Evolutionary conservation across 2,329 filamentous ascomycete genomes (phyloP).

Genomic region (Eurotiales sp.): DNA sequence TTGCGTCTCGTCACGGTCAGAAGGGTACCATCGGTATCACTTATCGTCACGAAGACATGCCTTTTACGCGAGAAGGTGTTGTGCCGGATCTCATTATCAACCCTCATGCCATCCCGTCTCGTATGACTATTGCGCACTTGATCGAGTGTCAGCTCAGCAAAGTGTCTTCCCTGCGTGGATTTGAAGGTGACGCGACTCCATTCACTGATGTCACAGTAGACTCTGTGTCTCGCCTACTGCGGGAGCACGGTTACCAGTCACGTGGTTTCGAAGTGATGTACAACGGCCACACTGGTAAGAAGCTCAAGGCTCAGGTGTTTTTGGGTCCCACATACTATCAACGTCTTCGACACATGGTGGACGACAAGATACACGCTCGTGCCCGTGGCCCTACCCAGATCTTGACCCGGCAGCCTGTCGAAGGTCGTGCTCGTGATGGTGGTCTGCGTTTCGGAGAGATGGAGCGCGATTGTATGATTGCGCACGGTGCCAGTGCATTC

Average conservation of each 20-base stretch:
- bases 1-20: constrained; percentile 97
- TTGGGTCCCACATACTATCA: constrained; percentile 98
- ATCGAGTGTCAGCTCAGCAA: constrained; percentile 98
- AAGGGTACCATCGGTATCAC: constrained; percentile 99
- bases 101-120: constrained; percentile 97
- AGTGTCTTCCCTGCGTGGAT: constrained; percentile 86
- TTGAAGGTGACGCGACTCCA: constrained; percentile 94
- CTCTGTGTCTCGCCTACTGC: constrained; percentile 79
- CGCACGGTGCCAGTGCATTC: constrained; percentile 96
- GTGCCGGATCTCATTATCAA: constrained; percentile 98
- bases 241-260: constrained; percentile 89
- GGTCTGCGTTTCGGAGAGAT: constrained; percentile 99
- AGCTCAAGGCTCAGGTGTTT: constrained; percentile 92
- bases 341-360: constrained; percentile 97
- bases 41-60: constrained; percentile 97
- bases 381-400: constrained; percentile 96
- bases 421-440: constrained; percentile 96
- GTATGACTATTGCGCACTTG: constrained; percentile 99
- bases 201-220: constrained; percentile 98
- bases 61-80: constrained; percentile 87
- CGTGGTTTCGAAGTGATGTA: constrained; percentile 99
- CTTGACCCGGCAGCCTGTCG: constrained; percentile 92
- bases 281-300: constrained; percentile 93
- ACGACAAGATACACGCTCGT: constrained; percentile 99
- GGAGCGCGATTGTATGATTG: constrained; percentile 99